Base-by-base conservation (phyloP, 1,139 yeast genomes). In the Geotrichum bryndzae region DNA sequence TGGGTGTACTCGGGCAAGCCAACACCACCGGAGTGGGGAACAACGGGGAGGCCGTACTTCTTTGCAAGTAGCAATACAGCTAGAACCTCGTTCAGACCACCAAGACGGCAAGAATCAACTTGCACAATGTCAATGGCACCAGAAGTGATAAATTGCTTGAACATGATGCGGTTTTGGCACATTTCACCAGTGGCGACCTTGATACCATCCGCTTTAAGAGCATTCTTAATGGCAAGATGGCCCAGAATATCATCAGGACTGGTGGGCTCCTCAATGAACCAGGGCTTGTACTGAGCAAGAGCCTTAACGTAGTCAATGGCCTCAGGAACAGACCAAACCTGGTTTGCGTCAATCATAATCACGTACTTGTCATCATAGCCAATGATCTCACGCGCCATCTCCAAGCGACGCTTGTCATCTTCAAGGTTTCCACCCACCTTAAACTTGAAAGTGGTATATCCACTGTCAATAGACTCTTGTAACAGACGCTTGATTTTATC, bases 161-260 rank as follows among this genome's bases (percentile, higher is more conserved):
- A 76, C 61, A 76, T 73, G 38, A 76, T 74, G 60, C 79, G 67
- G 68, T 76, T 76, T 64, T 77, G 78, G 64, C 76, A 75, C 78
- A 76, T 76, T 66, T 77, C 79, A 27, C 79, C 79, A 8, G 79
- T 77, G 6, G 79, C 79, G 5, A 77, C 79, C 50, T 74, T 74
- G 63, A 76, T 75, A 0, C 77, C 78, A 58, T 72, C 69, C 11
- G 74, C 74, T 62, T 72, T 69, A 31, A 77, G 70, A 13, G 78
- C 79, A 48, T 74, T 70, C 57, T 74, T 68, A 60, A 76, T 73
- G 4, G 76, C 72, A 57, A 72, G 68, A 64, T 76, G 79, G 31
- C 79, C 79, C 29, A 76, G 67, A 46, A 77, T 69, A 63, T 76
- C 79, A 61, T 76, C 79, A 22, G 79, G 79, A 31, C 76, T 73